Evolutionary conservation across 129 eudicot species (phyloP), one percentile per base, ranked within the genome.

Genomic region (Helianthus annuus): DNA sequence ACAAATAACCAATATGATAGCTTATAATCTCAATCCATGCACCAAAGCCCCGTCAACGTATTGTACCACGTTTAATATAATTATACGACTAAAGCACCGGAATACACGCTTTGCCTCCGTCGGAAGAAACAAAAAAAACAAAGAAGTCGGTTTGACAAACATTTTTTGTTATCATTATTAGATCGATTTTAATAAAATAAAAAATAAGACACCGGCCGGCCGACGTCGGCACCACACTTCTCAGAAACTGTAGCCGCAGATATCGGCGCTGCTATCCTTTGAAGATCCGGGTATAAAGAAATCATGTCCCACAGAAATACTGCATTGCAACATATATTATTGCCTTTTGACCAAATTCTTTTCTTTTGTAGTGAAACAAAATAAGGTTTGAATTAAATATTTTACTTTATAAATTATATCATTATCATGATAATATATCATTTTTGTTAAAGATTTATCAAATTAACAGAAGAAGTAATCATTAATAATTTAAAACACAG

Each of bases 151-250:
- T 76, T 67, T 46, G 44, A 67, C 74, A 46, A 76, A 68, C 49
- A 72, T 45, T 17, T 64, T 38, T 0, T 52, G 15, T 52, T 38
- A 57, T 71, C 10, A 72, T 79, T 49, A 64, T 53, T 19, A 6
- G 39, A 48, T 27, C 19, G 6, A 48, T 69, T 34, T 39, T 19
- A 6, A 6, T 6, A 42, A 42, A 6, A 34, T 54, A 13, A 49
- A 49, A 48, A 64, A 81, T 22, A 2, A 10, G 2, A 70, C 11
- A 48, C 65, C 80, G 82, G 78, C 78, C 85, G 66, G 83, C 83
- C 76, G 68, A 69, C 80, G 82, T 83, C 85, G 82, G 88, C 88
- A 73, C 79, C 48, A 55, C 71, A 74, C 49, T 11, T 19, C 59
- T 64, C 56, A 74, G 72, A 53, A 74, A 22, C 59, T 66, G 38